Evolutionary conservation across 257 asterid genomes (phyloP).

Genomic region (Nicotiana sylvestris): DNA sequence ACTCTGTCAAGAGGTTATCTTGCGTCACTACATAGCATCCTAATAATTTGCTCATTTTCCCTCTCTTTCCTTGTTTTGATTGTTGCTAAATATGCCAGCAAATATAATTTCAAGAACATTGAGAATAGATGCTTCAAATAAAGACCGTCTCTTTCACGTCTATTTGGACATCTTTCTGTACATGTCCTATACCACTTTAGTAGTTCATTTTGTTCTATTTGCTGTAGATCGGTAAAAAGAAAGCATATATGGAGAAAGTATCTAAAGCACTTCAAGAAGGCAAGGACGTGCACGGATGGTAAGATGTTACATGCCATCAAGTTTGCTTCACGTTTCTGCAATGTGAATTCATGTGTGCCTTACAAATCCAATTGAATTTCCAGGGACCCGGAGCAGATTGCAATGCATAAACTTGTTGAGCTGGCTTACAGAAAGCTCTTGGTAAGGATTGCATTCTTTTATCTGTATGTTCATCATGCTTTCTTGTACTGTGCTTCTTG

Average conservation of each 20-base stretch:
- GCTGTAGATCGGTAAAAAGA: slow-evolving; percentile 59
- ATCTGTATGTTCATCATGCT: not conserved
- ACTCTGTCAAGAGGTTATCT: slow-evolving; percentile 67
- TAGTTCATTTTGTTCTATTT: slow-evolving; percentile 19
- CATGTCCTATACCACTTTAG: not conserved
- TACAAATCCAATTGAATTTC: slow-evolving; percentile 18
- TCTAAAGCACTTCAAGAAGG: slow-evolving; percentile 56
- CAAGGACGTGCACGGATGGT: slow-evolving; percentile 48
- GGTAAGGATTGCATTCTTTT: slow-evolving; percentile 40
- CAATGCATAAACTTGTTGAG: slow-evolving; percentile 76
- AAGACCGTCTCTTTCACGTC: not conserved
- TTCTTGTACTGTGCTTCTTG: not conserved
- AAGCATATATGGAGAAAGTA: slow-evolving; percentile 49
- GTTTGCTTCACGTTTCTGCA: slow-evolving; percentile 1
- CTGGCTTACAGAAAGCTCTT: slow-evolving; percentile 71
- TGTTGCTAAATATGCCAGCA: not conserved
- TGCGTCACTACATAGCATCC: not conserved
- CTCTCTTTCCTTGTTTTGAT: not conserved
- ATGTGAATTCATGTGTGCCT: not conserved
- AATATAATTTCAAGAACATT: not conserved
- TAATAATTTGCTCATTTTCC: not conserved
- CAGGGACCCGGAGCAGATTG: slow-evolving; percentile 89
- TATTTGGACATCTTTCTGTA: slow-evolving; percentile 4
- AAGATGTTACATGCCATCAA: slow-evolving; percentile 21
- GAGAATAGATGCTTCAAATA: not conserved